phyloP scores from a whole-genome alignment of 2,329 filamentous ascomycete species.

The Chrysosporium queenslandicum region DNA sequence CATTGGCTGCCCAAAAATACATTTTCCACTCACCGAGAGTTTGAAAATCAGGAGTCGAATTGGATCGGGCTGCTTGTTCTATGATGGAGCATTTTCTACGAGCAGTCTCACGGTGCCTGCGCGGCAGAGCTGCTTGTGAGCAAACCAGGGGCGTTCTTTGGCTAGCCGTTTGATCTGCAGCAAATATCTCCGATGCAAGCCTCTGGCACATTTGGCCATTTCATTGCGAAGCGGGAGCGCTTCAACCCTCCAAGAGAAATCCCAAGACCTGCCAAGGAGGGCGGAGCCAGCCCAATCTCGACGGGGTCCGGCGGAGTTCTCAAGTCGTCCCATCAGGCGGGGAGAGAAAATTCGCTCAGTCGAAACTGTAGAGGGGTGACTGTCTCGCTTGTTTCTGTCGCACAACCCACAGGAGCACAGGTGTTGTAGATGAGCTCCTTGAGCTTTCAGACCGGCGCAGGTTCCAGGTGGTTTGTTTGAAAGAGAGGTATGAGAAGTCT shows the following conservation, averaged over 20 bases:
- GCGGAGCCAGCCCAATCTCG: constrained; percentile 3
- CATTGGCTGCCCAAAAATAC: background rate
- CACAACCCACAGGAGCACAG: background rate
- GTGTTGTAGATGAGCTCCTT: background rate
- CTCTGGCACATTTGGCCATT: background rate
- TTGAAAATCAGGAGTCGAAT: background rate
- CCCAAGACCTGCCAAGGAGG: constrained; percentile 10
- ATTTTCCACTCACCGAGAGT: background rate
- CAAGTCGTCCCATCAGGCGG: background rate
- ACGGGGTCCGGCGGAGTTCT: constrained; percentile 4
- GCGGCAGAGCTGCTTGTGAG: background rate
- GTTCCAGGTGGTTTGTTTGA: background rate
- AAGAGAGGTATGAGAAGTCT: background rate
- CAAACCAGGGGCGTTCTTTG: background rate
- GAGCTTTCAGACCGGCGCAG: background rate
- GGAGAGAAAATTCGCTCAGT: background rate
- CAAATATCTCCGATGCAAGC: background rate
- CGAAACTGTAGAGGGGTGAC: background rate
- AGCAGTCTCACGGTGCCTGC: background rate
- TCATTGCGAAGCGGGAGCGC: background rate
- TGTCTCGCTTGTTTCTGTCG: background rate
- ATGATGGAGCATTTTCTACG: background rate
- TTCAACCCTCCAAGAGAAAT: background rate
- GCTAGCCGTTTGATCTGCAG: background rate
- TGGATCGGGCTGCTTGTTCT: background rate